phyloP scores from a whole-genome alignment of 2,329 filamentous ascomycete species.

The Colletotrichum eleusines region DNA sequence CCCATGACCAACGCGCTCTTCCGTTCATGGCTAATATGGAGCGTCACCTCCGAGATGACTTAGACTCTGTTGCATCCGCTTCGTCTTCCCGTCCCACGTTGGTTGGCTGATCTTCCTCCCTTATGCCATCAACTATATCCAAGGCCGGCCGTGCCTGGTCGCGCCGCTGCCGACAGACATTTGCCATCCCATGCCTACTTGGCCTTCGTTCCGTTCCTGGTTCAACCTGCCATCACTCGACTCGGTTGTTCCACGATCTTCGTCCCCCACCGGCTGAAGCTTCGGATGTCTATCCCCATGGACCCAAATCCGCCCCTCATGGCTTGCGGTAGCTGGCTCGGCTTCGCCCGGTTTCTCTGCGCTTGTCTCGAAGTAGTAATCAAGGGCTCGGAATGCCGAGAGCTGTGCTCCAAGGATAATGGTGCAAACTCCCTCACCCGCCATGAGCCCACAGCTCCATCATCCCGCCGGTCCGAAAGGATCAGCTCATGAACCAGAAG shows the following conservation, averaged over 20 bases:
- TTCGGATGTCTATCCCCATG: slow-evolving; percentile 34
- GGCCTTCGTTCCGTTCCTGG: background rate
- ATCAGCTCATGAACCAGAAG: background rate
- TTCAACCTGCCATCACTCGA: slow-evolving; percentile 16
- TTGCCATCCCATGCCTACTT: slow-evolving; percentile 24
- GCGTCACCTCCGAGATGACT: slow-evolving; percentile 42
- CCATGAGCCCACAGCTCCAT: background rate
- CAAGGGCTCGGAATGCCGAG: slow-evolving; percentile 27
- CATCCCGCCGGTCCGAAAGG: slow-evolving; percentile 37
- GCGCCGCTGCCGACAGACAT: background rate
- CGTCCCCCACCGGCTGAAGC: background rate
- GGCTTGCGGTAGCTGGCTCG: background rate
- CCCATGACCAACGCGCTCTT: slow-evolving; percentile 37
- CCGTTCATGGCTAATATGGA: slow-evolving; percentile 42
- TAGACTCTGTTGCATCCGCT: slow-evolving; percentile 32
- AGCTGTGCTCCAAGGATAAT: slow-evolving; percentile 21
- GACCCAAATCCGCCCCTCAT: slow-evolving; percentile 2
- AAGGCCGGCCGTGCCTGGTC: background rate
- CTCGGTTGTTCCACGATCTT: slow-evolving; percentile 11
- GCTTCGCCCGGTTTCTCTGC: slow-evolving; percentile 1
- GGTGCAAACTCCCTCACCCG: slow-evolving; percentile 1
- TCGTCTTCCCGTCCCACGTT: slow-evolving; percentile 13
- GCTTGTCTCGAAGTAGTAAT: slow-evolving; percentile 36
- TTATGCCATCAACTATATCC: slow-evolving; percentile 11
- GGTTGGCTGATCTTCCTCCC: slow-evolving; percentile 26